Conservation (phyloP, 192 early-diverging fungal genomes). For the Phlyctochytrium planicorne region DNA sequence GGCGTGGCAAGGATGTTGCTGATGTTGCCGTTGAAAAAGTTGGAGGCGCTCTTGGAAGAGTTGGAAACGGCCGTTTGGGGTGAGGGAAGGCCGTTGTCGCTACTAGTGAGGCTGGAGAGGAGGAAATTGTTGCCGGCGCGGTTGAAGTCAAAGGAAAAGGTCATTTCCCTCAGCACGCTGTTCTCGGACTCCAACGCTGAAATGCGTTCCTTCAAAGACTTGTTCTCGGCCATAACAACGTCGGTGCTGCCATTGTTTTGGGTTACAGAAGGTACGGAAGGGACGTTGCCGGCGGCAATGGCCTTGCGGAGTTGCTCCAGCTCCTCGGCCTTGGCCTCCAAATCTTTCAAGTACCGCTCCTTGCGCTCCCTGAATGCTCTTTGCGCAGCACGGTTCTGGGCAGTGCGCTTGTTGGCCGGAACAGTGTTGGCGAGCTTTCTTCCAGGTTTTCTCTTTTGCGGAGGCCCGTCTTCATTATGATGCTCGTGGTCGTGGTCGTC, state of each 20-base stretch:
- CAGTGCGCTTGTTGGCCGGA: constrained; percentile 44
- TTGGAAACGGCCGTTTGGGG: neutral
- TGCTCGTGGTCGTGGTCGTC: neutral
- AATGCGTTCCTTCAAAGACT: constrained; percentile 3
- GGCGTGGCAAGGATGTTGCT: neutral
- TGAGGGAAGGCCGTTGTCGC: neutral
- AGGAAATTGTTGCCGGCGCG: neutral
- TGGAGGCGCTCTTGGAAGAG: neutral
- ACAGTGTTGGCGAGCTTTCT: constrained; percentile 40
- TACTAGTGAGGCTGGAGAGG: neutral
- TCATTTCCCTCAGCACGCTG: constrained; percentile 8
- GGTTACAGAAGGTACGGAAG: neutral
- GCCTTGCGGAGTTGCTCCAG: neutral
- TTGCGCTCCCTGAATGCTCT: constrained; percentile 47
- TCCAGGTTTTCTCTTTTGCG: neutral
- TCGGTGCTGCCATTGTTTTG: neutral
- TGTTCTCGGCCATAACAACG: neutral
- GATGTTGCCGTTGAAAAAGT: too few species aligned
- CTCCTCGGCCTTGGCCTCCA: constrained; percentile 10
- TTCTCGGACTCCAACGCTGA: constrained; percentile 12
- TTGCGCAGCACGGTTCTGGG: constrained; percentile 48
- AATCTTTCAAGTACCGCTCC: constrained; percentile 37
- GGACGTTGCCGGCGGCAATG: neutral
- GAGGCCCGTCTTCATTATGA: neutral
- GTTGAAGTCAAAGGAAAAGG: constrained; percentile 16